phyloP scores from a whole-genome alignment of 768 basidiomycete genomes.

The Mycena chlorophos region DNA sequence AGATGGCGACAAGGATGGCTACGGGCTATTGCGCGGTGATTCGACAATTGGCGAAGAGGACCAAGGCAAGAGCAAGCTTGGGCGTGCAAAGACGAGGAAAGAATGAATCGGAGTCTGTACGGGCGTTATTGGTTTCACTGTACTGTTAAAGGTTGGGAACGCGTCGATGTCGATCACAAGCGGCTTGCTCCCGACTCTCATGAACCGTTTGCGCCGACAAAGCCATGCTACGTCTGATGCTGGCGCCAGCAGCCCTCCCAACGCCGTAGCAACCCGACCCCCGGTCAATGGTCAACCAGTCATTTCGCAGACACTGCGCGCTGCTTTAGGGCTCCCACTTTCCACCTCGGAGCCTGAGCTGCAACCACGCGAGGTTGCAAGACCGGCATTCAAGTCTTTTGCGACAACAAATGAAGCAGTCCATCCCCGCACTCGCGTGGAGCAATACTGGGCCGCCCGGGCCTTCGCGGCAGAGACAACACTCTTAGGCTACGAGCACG shows the following conservation, averaged over 20 bases:
- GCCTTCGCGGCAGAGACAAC: slow-evolving; percentile 66
- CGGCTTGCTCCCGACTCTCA: background rate
- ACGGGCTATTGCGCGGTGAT: slow-evolving; percentile 9
- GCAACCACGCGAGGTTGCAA: background rate
- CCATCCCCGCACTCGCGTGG: slow-evolving; percentile 26
- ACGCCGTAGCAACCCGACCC: slow-evolving; percentile 13
- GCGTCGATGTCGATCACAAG: background rate
- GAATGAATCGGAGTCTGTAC: background rate
- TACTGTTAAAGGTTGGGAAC: background rate
- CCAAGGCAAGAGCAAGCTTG: background rate
- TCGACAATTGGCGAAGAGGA: background rate
- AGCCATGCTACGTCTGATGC: slow-evolving; percentile 9
- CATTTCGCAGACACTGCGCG: slow-evolving; percentile 9
- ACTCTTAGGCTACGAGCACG: slow-evolving; percentile 49
- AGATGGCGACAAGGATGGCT: slow-evolving; percentile 9
- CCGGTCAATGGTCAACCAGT: slow-evolving; percentile 2
- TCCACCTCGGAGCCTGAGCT: background rate
- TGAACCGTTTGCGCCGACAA: slow-evolving; percentile 17
- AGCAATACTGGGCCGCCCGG: slow-evolving; percentile 70
- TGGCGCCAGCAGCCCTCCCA: background rate
- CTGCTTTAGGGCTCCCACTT: slow-evolving; percentile 2
- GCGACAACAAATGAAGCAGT: background rate
- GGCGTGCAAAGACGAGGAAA: background rate
- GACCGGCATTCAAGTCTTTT: background rate
- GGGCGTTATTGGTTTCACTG: background rate